Evolutionary conservation across 345 rosid genomes (phyloP).

Genomic region (Iberis pinnata): DNA sequence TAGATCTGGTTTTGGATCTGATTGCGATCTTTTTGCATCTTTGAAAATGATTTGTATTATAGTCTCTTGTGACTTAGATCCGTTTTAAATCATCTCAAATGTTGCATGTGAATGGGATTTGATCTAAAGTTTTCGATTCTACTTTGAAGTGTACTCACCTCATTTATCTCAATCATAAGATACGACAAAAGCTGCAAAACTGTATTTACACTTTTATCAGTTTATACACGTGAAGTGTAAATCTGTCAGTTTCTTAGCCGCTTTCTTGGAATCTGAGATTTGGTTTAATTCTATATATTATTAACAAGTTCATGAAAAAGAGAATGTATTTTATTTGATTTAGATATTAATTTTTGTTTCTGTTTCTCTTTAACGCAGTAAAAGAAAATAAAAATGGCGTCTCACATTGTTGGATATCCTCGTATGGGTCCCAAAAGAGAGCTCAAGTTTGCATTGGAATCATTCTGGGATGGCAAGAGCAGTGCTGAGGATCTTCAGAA

Average conservation of each 20-base stretch:
- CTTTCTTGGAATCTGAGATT: no score
- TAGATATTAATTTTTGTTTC: background rate
- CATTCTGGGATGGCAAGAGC: conserved; percentile 99
- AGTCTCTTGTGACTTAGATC: conserved; percentile 20
- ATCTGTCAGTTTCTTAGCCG: no score
- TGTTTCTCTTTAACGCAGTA: conserved; percentile 27
- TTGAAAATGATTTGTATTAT: conserved; percentile 16
- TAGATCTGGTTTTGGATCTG: conserved; percentile 31
- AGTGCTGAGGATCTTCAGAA: conserved; percentile 81
- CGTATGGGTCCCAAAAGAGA: conserved; percentile 99
- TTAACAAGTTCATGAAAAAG: background rate
- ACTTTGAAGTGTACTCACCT: conserved; percentile 8
- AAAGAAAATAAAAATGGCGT: conserved; percentile 52
- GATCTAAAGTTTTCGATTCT: conserved; percentile 11
- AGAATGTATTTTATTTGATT: background rate
- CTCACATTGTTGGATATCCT: conserved; percentile 99
- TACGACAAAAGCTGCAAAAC: conserved; percentile 11
- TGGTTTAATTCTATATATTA: background rate
- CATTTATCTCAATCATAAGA: conserved; percentile 9
- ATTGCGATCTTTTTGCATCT: conserved; percentile 11
- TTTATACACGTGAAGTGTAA: no score
- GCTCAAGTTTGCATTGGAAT: conserved; percentile 97
- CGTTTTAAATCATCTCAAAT: background rate
- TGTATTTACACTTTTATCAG: background rate
- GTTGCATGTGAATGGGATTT: conserved; percentile 9